Evolutionary conservation across 2,329 filamentous ascomycete species (phyloP).

Genomic region (Alternaria postmessia): DNA sequence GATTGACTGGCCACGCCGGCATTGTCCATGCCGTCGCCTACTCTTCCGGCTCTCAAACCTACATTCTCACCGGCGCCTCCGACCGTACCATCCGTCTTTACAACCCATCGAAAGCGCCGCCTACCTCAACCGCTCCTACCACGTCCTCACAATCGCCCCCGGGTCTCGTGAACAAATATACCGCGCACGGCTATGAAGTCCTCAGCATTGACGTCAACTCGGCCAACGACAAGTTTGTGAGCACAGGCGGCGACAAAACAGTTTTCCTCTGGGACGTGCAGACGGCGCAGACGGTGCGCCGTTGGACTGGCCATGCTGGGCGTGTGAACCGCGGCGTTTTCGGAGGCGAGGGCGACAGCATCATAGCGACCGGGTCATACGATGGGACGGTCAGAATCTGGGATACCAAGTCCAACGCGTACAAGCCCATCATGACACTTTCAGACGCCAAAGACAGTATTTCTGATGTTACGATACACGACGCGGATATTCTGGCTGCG

Average conservation of each 20-base stretch:
- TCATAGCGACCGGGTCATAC: constrained; percentile 76
- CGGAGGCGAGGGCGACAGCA: constrained; percentile 75
- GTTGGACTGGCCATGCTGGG: constrained; percentile 76
- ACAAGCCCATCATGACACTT: constrained; percentile 75
- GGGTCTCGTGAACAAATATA: constrained; percentile 82
- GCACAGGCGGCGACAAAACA: constrained; percentile 85
- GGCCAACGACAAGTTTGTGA: constrained; percentile 86
- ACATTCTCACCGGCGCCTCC: constrained; percentile 81
- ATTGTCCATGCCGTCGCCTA: constrained; percentile 61
- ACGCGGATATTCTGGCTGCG: constrained; percentile 69
- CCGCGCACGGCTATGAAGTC: constrained; percentile 90
- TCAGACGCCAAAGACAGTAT: constrained; percentile 77
- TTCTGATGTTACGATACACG: constrained; percentile 53
- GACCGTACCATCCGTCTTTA: constrained; percentile 88
- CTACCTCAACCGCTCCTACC: constrained; percentile 46
- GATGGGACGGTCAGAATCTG: constrained; percentile 80
- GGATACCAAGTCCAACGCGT: constrained; percentile 45
- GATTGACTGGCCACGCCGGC: constrained; percentile 54
- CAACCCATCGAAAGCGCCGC: constrained; percentile 69
- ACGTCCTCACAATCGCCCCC: constrained; percentile 33
- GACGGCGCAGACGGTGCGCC: constrained; percentile 76
- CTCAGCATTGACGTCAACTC: constrained; percentile 76
- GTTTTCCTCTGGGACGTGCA: constrained; percentile 96
- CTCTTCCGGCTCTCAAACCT: constrained; percentile 59
- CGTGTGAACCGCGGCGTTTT: constrained; percentile 82